Evolutionary conservation across 495 filamentous ascomycete genomes (phyloP), one percentile per base, ranked within the genome.

Genomic region (Amorphotheca resinae): DNA sequence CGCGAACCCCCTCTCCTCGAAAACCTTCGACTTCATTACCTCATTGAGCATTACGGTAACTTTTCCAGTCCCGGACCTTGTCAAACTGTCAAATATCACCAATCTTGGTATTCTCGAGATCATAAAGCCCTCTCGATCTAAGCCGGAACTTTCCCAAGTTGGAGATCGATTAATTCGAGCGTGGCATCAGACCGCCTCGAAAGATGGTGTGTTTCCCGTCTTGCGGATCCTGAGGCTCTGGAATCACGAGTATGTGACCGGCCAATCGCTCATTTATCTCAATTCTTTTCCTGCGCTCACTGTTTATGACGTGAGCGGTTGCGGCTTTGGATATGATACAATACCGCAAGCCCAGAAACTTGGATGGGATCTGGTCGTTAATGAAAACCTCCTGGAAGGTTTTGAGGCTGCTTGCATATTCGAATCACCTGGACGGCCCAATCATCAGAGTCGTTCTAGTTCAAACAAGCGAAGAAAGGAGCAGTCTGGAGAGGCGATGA

Each of bases 51-150:
- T 57, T 22, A 49, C 44, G 9, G 44, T 36, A 21, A 4, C 16
- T 4, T 41, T 48, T 18, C 16, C 47, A 4, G n/a, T 46, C n/a
- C 33, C 32, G 9, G 54, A 54, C 21, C 45, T 57, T 3, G 48
- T 57, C 16, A 45, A 48, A 32, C 30, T 57, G 0, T 51, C 54
- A 1, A 18, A 41, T 5, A 37, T 57, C 12, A 40, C 31, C 9
- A 57, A 54, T 23, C 38, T 57, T 12, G 44, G 44, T 15, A 25
- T 46, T 30, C 34, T 57, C 8, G 53, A 56, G 32, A 46, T 56
- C 17, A 32, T 45, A 6, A 43, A 44, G 16, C 31, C 14, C 7
- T 6, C 16, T 6, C 17, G 30, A 30, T 18, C 11, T 37, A 18
- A 22, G 12, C 9, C 16, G 4, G 15, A 2, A 18, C 22, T 22